Percentiles rank a stretch among this genome's conserved stretches.
Evolutionary conservation across 2,329 filamentous ascomycete genomes (phyloP).

Genomic region (Alternaria hordeiaustralica): DNA sequence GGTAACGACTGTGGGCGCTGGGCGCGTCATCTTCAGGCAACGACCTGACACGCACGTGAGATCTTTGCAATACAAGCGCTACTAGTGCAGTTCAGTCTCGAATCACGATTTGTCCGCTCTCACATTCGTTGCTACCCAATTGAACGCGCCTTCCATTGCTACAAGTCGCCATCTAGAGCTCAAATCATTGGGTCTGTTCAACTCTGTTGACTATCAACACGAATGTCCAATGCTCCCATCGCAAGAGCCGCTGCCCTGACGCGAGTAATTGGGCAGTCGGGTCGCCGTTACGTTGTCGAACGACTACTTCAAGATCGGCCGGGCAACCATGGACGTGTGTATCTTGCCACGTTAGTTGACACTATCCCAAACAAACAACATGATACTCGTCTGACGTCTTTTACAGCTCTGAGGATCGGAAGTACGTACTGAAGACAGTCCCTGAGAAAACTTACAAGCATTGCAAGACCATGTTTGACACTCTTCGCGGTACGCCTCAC

Average conservation of each 20-base stretch:
- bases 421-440: slow-evolving; percentile 3
- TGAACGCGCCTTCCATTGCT: background rate
- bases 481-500: slow-evolving; percentile 12
- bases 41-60: background rate
- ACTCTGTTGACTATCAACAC: background rate
- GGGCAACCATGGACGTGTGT: slow-evolving; percentile 1
- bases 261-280: slow-evolving; percentile 13
- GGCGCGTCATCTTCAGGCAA: background rate
- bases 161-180: background rate
- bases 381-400: background rate
- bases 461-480: slow-evolving; percentile 17
- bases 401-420: background rate
- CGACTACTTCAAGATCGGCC: slow-evolving; percentile 1
- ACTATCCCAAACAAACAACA: background rate
- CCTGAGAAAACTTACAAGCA: slow-evolving; percentile 13
- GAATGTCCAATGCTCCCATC: background rate
- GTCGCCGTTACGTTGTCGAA: slow-evolving; percentile 19
- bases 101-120: background rate
- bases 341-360: slow-evolving; percentile 5
- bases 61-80: background rate
- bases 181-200: background rate
- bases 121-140: background rate
- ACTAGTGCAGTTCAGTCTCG: background rate
- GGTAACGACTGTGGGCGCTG: background rate
- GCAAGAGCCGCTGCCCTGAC: slow-evolving; percentile 10